Percentiles rank a stretch among this genome's conserved stretches.
Conservation (phyloP, 2,329 filamentous ascomycete species). For the Coniochaeta ligniaria region DNA sequence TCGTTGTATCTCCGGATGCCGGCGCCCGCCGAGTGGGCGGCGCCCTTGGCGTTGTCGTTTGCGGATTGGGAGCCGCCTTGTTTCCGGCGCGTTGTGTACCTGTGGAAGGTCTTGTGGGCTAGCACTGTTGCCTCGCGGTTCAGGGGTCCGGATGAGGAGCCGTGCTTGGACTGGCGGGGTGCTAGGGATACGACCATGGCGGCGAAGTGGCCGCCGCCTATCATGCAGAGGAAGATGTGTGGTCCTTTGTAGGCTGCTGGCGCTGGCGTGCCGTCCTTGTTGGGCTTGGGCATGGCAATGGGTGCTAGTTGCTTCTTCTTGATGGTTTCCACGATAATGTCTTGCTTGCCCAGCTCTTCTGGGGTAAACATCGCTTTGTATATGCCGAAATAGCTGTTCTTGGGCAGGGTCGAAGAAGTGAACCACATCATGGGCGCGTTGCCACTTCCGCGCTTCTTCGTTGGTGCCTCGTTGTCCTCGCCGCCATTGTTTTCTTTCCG, state of each 20-base stretch:
- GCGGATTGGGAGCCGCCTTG: constrained; percentile 93
- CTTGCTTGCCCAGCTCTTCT: constrained; percentile 59
- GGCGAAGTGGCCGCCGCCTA: constrained; percentile 94
- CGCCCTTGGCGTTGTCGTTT: constrained; percentile 89
- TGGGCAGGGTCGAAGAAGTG: constrained; percentile 63
- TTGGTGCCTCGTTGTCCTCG: constrained; percentile 31
- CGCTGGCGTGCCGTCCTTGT: constrained; percentile 50
- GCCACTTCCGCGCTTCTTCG: constrained; percentile 31
- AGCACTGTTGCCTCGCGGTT: constrained; percentile 82
- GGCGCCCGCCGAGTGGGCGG: constrained; percentile 88
- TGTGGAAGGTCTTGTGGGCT: constrained; percentile 95
- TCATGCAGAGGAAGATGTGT: constrained; percentile 96
- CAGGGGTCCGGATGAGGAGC: constrained; percentile 46
- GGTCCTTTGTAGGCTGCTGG: constrained; percentile 58
- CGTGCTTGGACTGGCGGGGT: constrained; percentile 67
- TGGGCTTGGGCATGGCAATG: constrained; percentile 41
- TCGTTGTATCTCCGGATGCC: constrained; percentile 91
- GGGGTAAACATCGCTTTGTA: constrained; percentile 76
- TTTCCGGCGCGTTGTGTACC: constrained; percentile 92
- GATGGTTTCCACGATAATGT: constrained; percentile 59
- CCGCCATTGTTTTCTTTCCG: constrained; percentile 29
- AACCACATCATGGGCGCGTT: constrained; percentile 84
- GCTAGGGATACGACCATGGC: constrained; percentile 90
- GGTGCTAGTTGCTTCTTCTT: constrained; percentile 71
- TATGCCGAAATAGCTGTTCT: constrained; percentile 74